Base-by-base conservation (phyloP, 2,329 filamentous ascomycete genomes). In the Paraconiothyrium sp. region DNA sequence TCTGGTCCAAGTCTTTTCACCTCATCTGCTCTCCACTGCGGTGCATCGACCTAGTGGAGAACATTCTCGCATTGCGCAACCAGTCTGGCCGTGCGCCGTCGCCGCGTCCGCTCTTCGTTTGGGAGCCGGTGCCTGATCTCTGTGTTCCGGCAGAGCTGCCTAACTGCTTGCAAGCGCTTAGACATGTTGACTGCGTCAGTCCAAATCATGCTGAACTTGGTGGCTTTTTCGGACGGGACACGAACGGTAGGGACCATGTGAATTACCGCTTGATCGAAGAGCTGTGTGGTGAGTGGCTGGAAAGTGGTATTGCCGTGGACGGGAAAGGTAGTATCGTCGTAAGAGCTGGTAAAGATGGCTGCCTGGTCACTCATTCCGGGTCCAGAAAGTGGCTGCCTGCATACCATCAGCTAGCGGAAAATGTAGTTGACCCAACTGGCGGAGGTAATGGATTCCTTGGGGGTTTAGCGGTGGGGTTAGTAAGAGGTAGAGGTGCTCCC, bases 201-300 rank as follows among this genome's bases (percentile, higher is more conserved):
- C 95, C 95, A 0, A 99, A 99, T 74, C 92, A 97, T 75, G 82
- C 89, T 27, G 95, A 99, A 77, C 85, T 99, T n/a, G 92, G 90
- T 6, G 88, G 88, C 16, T 92, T 97, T 79, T 96, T 97, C 84
- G 90, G 89, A 3, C 81, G 72, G 39, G 64, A 74, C 43, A 75
- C 71, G 7, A 68, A 78, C 46, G 69, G 64, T 11, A 60, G 66
- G 20, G 72, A 77, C n/a, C 70, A 72, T 27, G 79, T 83, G 13
- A 66, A 80, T 24, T 76, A 74, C 46, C 63, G 73, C 4, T 65
- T 72, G 1, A 77, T 85, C 6, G 81, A 84, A 62, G 62, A 72
- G 7, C 79, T 84, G 24, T 76, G 76, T 35, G 64, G 70, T 51
- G 70, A 74, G 59, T 81, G 76, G 78, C 52, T 80, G 46, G 58